Evolutionary conservation across 768 basidiomycete species (phyloP), one percentile per base, ranked within the genome.

Genomic region (Suillus weaverae): DNA sequence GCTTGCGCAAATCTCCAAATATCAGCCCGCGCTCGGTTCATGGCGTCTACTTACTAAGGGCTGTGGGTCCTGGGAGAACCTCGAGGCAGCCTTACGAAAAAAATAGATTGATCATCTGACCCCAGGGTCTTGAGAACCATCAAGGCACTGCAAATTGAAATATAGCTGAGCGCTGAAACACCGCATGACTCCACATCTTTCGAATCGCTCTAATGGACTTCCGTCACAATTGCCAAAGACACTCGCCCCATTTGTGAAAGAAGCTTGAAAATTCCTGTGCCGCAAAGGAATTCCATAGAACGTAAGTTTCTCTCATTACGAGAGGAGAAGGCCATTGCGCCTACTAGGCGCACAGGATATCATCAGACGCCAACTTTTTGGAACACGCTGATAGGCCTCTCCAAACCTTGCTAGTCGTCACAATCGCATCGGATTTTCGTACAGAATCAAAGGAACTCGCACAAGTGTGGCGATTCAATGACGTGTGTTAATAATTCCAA

Each of bases 81-180:
- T 51, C 50, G 50, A 32, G 50, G 50, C 50, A 51, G 50, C 50
- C 50, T 51, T 51, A 51, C 50, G 30, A 51, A 32, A 51, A 32
- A 8, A 30, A 16, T 14, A 16, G 26, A 50, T 50, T 50, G 48
- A 50, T 50, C 48, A 50, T 50, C 13, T 30, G 50, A 50, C 11
- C 46, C 10, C 44, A 22, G 44, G 44, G 10, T 11, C 38, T 9
- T 9, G 8, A 38, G 36, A 9, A 18, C 6, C 41, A 41, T 7
- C 16, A 51, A 30, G 50, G 30, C 30, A 51, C 30, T 32, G 50
- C 16, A 8, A 30, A 26, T 14, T 50, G 14, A 50, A 26, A 50
- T 50, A 26, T 48, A 14, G 9, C 16, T 18, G 26, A 51, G 50
- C 30, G 26, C 8, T 30, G 50, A 30, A 51, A 32, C 30, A 51